Base-by-base conservation (phyloP, 2,329 filamentous ascomycete species). In the Purpureocillium takamizusanense region DNA sequence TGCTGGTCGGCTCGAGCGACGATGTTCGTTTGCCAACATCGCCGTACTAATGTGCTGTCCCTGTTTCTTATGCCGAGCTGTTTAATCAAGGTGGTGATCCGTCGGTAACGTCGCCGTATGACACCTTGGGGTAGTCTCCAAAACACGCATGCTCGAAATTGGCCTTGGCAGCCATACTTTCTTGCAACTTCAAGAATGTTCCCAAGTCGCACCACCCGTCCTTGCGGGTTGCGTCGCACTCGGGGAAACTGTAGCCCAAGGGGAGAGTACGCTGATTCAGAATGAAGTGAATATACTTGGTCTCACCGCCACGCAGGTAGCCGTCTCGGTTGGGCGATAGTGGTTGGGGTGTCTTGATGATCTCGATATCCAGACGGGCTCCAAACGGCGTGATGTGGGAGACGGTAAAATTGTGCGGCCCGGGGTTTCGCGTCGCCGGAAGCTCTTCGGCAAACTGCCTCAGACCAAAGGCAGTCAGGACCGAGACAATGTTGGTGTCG, bases 121-220 rank as follows among this genome's bases (percentile, higher is more conserved):
- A 51, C n/a, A 55, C 42, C 4, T 46, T 40, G 2, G 51, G 42
- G 29, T 61, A 62, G 9, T 81, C 65, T 1, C 74, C 82, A 54
- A 76, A 78, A 52, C 84, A 89, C 29, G 78, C 72, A 51, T 75
- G 70, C 13, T 84, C 73, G 50, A 74, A 87, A 49, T 74, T 59
- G 4, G 81, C 79, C 44, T 69, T 60, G 14, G 63, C 66, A 28
- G 75, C 56, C 67, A 78, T 78, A 43, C 61, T 63, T 42, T 76
- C 66, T 60, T 83, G 77, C 5, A 78, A 65, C 43, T 72, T 56
- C 32, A 88, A 51, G 50, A 88, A 87, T 0, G 78, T 78, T 3
- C 70, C 68, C 35, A 88, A 56, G 53, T 87, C 82, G 53, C 84
- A 88, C 83, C 84, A 88, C 1, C 83, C 84, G 55, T 88, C 84